Evolutionary conservation across 2,329 filamentous ascomycete genomes (phyloP), one percentile per base, ranked within the genome.

Genomic region (Paracamarosporium sp.): DNA sequence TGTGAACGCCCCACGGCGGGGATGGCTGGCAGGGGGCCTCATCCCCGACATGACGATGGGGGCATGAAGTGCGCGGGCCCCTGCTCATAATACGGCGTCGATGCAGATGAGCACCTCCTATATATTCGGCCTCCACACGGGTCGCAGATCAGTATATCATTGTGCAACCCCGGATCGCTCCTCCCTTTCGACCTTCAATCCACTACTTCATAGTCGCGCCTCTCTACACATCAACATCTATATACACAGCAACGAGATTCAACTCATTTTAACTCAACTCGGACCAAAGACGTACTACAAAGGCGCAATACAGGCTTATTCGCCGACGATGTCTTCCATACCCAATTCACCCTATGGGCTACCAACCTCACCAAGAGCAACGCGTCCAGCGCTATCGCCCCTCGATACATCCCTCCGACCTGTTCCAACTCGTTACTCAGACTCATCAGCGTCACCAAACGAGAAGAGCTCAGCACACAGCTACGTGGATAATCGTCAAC

Each of bases 351-450:
- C 56, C 13, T 65, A 46, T 36, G 68, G 67, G 33, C 62, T 71
- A n/a, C 70, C 68, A 27, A 50, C 51, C 25, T 68, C 68, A 17
- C 67, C 70, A 45, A 63, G 68, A 55, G 63, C 58, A 45, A 60
- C 57, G 35, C 65, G 59, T 27, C 53, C 48, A 20, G 45, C 11
- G 38, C 61, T 72, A 2, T 59, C 58, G 41, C 62, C 67, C 24
- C 57, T 71, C 48, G 55, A 66, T 45, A 72, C 69, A 53, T 56
- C 66, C 13, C 63, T 68, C 20, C 50, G 54, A 5, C 33, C 56
- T 6, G 46, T 31, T 7, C 38, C 60, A 13, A 22, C 47, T 35
- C n/a, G 20, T 13, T 63, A 65, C 57, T 62, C 65, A 0, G 60
- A 53, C 41, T 28, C 36, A 15, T 36, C 46, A 15, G 43, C 47